Evolutionary conservation across 1,139 yeast species (phyloP).

Genomic region (Maudiozyma humilis): DNA sequence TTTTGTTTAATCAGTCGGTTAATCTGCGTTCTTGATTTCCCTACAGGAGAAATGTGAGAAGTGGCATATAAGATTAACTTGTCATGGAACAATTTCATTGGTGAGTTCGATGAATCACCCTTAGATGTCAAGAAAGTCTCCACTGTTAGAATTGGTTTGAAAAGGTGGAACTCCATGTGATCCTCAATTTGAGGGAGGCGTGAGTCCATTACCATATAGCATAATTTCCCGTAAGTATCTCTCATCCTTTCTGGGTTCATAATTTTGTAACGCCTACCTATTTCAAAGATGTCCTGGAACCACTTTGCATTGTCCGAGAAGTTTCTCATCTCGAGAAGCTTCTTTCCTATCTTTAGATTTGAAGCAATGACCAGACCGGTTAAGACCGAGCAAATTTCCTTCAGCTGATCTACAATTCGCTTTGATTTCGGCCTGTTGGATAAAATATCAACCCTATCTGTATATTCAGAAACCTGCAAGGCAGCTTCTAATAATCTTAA

Average conservation of each 20-base stretch:
- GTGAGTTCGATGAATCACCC: slow-evolving; percentile 34
- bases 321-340: slow-evolving; percentile 51
- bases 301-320: slow-evolving; percentile 59
- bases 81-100: slow-evolving; percentile 44
- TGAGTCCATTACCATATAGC: slow-evolving; percentile 78
- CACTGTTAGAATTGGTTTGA: slow-evolving; percentile 60
- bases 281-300: slow-evolving; percentile 60
- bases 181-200: slow-evolving; percentile 57
- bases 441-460: slow-evolving; percentile 62
- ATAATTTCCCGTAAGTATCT: slow-evolving; percentile 63
- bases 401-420: slow-evolving; percentile 58
- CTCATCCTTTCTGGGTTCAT: slow-evolving; percentile 76
- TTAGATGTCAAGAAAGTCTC: slow-evolving; percentile 37
- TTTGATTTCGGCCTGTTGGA: slow-evolving; percentile 55
- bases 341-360: slow-evolving; percentile 57
- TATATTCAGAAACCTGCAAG: slow-evolving; percentile 62
- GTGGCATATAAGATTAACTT: slow-evolving; percentile 53
- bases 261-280: slow-evolving; percentile 68
- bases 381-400: slow-evolving; percentile 64
- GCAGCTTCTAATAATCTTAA: slow-evolving; percentile 61
- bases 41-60: slow-evolving; percentile 51
- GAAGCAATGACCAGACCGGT: slow-evolving; percentile 70
- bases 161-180: slow-evolving; percentile 62
- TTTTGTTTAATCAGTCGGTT: slow-evolving; percentile 51
- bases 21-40: slow-evolving; percentile 44